phyloP scores from a whole-genome alignment of 768 basidiomycete genomes.

The Kwoniella pini region DNA sequence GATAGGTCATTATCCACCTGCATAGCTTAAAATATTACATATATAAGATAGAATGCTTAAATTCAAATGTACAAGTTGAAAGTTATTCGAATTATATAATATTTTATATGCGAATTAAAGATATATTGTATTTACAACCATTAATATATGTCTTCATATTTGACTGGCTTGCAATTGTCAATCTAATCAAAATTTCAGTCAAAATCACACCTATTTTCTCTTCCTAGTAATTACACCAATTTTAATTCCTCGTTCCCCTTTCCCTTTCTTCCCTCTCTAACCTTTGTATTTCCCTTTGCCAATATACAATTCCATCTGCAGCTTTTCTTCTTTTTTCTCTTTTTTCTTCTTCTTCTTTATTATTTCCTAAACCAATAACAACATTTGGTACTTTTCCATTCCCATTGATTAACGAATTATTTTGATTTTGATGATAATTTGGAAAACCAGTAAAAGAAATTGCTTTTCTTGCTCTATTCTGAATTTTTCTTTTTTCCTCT shows the following conservation, averaged over 20 bases:
- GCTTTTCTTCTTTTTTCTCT: slow-evolving; percentile 46
- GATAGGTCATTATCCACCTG: slow-evolving; percentile 87
- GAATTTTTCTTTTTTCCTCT: slow-evolving; percentile 1
- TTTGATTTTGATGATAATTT: background rate
- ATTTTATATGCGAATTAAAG: too few species aligned
- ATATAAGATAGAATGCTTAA: too few species aligned
- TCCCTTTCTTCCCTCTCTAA: slow-evolving; percentile 28
- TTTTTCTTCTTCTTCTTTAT: slow-evolving; percentile 42
- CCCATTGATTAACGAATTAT: background rate
- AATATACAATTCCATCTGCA: slow-evolving; percentile 45
- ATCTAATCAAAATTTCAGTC: too few species aligned
- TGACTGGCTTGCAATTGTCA: too few species aligned
- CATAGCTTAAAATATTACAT: slow-evolving; percentile 56
- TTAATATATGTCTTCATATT: too few species aligned
- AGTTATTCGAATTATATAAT: too few species aligned
- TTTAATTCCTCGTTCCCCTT: background rate
- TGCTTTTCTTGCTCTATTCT: slow-evolving; percentile 19
- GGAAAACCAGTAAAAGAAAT: slow-evolving; percentile 16
- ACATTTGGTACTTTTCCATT: slow-evolving; percentile 24
- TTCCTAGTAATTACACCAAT: background rate
- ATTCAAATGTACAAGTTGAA: too few species aligned
- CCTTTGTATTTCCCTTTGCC: slow-evolving; percentile 46
- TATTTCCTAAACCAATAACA: slow-evolving; percentile 28
- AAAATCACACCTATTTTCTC: background rate
- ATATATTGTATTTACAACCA: too few species aligned